phyloP scores from a whole-genome alignment of 768 basidiomycete species.

The Boletus rufocinnamomeus region DNA sequence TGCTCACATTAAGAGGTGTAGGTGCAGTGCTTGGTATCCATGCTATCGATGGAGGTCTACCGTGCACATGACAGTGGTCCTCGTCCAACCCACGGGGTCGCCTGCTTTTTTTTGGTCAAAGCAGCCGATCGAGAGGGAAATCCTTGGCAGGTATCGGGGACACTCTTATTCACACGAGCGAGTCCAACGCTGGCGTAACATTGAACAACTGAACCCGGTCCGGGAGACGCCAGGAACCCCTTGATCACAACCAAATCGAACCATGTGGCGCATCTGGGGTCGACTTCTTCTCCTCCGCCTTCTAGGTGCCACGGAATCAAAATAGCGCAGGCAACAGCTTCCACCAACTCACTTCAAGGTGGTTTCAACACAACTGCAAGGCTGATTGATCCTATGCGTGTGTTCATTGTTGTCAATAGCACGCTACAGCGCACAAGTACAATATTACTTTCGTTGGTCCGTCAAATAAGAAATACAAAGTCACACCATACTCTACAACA shows the following conservation, averaged over 20 bases:
- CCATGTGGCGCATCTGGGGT: neutral
- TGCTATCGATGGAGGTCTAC: neutral
- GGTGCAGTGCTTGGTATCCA: neutral
- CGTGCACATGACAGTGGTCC: neutral
- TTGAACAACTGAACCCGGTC: neutral
- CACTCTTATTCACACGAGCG: neutral
- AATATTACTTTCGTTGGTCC: conserved; percentile 8
- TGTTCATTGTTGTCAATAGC: neutral
- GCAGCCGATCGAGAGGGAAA: neutral
- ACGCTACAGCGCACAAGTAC: neutral
- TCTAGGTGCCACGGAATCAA: neutral
- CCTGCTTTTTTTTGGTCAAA: neutral
- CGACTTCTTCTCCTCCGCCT: neutral
- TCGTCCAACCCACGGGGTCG: neutral
- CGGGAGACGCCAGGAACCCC: neutral
- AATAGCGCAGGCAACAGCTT: neutral
- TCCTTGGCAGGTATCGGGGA: neutral
- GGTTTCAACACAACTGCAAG: neutral
- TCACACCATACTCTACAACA: conserved; percentile 16
- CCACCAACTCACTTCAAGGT: neutral
- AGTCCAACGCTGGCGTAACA: neutral
- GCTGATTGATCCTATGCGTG: neutral
- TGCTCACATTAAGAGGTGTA: neutral
- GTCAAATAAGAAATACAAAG: conserved; percentile 3
- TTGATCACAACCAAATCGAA: neutral